A percentile compares a stretch with the other conserved stretches of the same genome.
These are phyloP conservation scores for Alternaria triticina DNA, from an alignment of 2,329 filamentous ascomycete species.

Conservation along the genomic window DNA sequence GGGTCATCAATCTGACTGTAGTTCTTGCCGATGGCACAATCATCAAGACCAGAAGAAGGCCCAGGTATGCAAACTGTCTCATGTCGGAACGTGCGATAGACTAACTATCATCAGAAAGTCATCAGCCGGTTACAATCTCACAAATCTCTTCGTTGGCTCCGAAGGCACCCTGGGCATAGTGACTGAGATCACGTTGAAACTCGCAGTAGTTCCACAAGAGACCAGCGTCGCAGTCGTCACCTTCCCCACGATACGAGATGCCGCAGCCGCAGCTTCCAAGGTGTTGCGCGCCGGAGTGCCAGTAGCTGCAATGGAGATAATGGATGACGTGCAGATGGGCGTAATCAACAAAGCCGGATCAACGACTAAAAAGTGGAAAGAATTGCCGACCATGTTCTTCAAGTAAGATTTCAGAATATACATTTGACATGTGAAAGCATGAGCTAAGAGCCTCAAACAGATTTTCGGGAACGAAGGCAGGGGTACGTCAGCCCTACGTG, in stretches of 20 bases:
- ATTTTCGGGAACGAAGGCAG: slow-evolving; percentile 76
- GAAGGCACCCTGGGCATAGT: slow-evolving; percentile 83
- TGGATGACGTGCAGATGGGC: slow-evolving; percentile 88
- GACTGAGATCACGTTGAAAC: slow-evolving; percentile 82
- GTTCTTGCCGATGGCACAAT: slow-evolving; percentile 79
- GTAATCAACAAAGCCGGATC: slow-evolving; percentile 78
- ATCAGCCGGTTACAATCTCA: slow-evolving; percentile 83
- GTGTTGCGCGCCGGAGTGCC: slow-evolving; percentile 79
- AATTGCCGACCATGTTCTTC: slow-evolving; percentile 80
- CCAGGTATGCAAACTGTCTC: slow-evolving; percentile 54
- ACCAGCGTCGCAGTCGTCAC: slow-evolving; percentile 80
- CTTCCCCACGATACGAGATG: slow-evolving; percentile 78
- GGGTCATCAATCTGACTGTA: slow-evolving; percentile 83
- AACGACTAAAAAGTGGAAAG: slow-evolving; percentile 75
- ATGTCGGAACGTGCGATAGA: slow-evolving; percentile 6
- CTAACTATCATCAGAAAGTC: slow-evolving; percentile 62
- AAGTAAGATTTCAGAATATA: slow-evolving; percentile 59
- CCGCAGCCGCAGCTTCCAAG: slow-evolving; percentile 73
- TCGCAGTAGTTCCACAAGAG: slow-evolving; percentile 77
- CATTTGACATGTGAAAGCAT: slow-evolving; percentile 3
- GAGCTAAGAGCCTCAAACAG: slow-evolving; percentile 38
- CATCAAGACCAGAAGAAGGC: slow-evolving; percentile 79
- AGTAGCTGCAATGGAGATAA: slow-evolving; percentile 80
- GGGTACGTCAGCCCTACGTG: slow-evolving; percentile 46
- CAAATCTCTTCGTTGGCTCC: slow-evolving; percentile 78